Evolutionary conservation across 1,284 basidiomycete genomes (phyloP).

Genomic region (Leccinum subrobustum): DNA sequence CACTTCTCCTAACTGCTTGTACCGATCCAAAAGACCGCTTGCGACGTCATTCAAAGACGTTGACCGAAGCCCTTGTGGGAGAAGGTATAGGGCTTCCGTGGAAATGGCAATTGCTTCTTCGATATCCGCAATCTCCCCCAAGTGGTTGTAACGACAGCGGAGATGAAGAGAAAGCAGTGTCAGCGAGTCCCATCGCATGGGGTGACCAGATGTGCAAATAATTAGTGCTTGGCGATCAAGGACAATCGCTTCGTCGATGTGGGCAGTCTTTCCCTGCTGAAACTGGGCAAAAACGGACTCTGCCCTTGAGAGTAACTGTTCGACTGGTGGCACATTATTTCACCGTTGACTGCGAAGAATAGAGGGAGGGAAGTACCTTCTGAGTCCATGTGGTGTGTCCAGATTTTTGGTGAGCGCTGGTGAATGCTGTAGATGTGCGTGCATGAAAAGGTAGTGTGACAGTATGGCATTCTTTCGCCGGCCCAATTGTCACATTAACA

Average conservation of each 20-base stretch:
- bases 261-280: not conserved
- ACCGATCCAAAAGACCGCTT: not conserved
- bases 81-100: not conserved
- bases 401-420: not conserved
- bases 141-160: not conserved
- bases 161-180: not conserved
- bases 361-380: not conserved
- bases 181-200: not conserved
- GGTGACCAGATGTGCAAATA: not conserved
- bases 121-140: not conserved
- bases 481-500: not conserved
- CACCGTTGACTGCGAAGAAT: not conserved
- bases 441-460: not conserved
- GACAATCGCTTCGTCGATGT: not conserved
- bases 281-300: not conserved
- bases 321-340: not conserved
- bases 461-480: not conserved
- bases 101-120: not conserved
- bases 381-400: not conserved
- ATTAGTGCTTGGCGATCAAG: not conserved
- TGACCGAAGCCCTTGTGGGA: not conserved
- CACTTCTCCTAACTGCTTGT: not conserved
- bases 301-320: not conserved
- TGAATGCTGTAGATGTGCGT: not conserved
- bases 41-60: not conserved